Percentiles rank a stretch among this genome's conserved stretches.
Conservation (phyloP, 805 yeast genomes). For the Candida morakotiae region DNA sequence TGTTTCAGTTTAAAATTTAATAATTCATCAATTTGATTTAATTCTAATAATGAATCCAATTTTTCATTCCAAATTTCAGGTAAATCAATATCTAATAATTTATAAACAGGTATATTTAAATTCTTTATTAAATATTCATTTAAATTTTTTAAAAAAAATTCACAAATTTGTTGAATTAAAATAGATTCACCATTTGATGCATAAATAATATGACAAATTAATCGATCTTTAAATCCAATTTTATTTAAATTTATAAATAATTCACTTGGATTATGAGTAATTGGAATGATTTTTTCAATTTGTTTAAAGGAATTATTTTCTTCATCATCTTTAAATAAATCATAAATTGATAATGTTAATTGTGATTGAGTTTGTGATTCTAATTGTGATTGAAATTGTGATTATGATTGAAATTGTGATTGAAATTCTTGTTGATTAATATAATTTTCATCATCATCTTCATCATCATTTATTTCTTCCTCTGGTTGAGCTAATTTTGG, state of each 20-base stretch:
- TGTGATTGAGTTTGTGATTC: no score
- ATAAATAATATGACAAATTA: conserved; percentile 15
- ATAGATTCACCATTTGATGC: conserved; percentile 11
- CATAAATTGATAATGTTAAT: no score
- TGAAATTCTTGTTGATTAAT: neutral
- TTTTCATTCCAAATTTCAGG: conserved; percentile 14
- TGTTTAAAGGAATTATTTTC: no score
- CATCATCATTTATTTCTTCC: conserved; percentile 3
- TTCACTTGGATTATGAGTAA: conserved; percentile 1
- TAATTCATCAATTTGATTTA: conserved; percentile 3
- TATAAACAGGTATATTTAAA: conserved; percentile 5
- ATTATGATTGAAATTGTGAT: conserved; percentile 3
- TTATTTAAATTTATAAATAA: conserved; percentile 3
- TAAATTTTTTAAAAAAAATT: conserved; percentile 6
- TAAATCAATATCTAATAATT: conserved; percentile 8
- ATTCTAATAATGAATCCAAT: conserved; percentile 9
- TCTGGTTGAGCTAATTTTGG: conserved; percentile 7
- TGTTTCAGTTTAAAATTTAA: neutral
- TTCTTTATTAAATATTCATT: conserved; percentile 6
- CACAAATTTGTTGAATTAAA: conserved; percentile 9
- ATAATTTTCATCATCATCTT: conserved; percentile 3
- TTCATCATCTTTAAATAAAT: no score
- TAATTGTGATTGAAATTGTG: no score
- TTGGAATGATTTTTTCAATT: neutral
- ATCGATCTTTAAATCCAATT: conserved; percentile 18